Percentiles rank a stretch among this genome's conserved stretches.
Conservation (phyloP, 140 eudicot species). For the Anethum foeniculum region DNA sequence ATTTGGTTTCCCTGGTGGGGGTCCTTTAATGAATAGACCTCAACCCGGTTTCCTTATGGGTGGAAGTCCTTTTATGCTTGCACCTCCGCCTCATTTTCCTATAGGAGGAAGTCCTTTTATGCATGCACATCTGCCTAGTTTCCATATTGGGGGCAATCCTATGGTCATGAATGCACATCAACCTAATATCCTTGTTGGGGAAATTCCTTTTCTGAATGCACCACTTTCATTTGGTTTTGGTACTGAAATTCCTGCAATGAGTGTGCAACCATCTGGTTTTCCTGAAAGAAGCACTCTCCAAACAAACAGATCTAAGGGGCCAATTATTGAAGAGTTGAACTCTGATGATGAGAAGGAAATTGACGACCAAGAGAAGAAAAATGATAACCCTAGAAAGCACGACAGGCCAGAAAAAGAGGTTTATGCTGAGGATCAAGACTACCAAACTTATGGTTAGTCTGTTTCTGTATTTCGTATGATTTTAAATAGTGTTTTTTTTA, state of each 20-base stretch:
- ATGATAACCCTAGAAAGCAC: constrained; percentile 44
- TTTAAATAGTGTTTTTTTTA: neutral
- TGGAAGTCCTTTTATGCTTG: neutral
- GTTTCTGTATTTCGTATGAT: neutral
- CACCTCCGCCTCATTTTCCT: neutral
- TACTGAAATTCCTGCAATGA: constrained; percentile 45
- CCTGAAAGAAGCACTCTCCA: constrained; percentile 38
- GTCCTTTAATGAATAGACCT: constrained; percentile 4
- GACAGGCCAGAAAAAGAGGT: constrained; percentile 46
- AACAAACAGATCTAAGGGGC: constrained; percentile 51
- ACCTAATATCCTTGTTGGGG: neutral
- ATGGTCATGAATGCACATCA: neutral
- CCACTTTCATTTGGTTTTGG: constrained; percentile 9
- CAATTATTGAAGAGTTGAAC: constrained; percentile 60
- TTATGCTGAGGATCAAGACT: constrained; percentile 44
- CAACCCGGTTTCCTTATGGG: neutral
- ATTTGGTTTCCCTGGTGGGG: constrained; percentile 36
- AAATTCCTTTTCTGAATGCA: neutral
- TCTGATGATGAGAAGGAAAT: constrained; percentile 66
- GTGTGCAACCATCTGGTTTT: constrained; percentile 38
- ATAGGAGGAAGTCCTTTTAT: neutral
- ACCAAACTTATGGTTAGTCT: constrained; percentile 38
- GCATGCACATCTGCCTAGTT: neutral
- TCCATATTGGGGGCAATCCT: neutral
- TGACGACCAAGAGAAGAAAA: constrained; percentile 28